Evolutionary conservation across 106 monocot genomes (phyloP).

Genomic region (Acorus calamus): DNA sequence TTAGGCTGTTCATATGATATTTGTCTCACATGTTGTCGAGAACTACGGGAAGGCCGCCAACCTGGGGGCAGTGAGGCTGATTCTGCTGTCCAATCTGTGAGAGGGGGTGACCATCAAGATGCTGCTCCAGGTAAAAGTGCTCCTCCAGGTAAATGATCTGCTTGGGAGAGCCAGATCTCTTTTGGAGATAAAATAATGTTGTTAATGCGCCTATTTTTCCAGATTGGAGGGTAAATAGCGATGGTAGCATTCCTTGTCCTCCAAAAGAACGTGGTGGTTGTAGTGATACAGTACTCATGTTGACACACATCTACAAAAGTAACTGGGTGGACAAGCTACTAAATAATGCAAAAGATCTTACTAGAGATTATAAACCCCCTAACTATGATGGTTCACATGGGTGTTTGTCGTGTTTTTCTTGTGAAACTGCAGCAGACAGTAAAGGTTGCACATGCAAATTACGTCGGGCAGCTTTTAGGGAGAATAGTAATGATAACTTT

Average conservation of each 20-base stretch:
- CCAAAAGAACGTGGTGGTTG: slow-evolving; percentile 25
- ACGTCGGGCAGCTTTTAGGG: slow-evolving; percentile 16
- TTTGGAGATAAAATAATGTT: slow-evolving; percentile 2
- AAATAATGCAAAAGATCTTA: slow-evolving; percentile 20
- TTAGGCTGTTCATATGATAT: slow-evolving; percentile 7
- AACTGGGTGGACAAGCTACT: slow-evolving; percentile 27
- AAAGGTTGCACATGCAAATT: background rate
- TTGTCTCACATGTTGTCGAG: slow-evolving; percentile 3
- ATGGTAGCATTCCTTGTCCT: slow-evolving; percentile 35
- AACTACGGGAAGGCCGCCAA: background rate
- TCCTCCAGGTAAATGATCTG: slow-evolving; percentile 7
- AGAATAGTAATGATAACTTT: slow-evolving; percentile 19
- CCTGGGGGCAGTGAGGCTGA: slow-evolving; percentile 3
- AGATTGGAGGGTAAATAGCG: slow-evolving; percentile 18
- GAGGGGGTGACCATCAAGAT: background rate
- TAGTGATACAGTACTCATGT: slow-evolving; percentile 16
- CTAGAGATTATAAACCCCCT: slow-evolving; percentile 2
- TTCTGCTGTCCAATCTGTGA: slow-evolving; percentile 6
- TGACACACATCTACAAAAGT: slow-evolving; percentile 22
- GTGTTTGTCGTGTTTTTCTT: slow-evolving; percentile 8
- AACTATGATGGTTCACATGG: background rate
- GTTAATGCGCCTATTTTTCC: slow-evolving; percentile 8
- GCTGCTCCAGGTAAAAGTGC: background rate
- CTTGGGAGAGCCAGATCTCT: slow-evolving; percentile 22
- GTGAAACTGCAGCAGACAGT: slow-evolving; percentile 4